Conservation (phyloP, 2,329 filamentous ascomycete species). For the Endocalyx cinctus region DNA sequence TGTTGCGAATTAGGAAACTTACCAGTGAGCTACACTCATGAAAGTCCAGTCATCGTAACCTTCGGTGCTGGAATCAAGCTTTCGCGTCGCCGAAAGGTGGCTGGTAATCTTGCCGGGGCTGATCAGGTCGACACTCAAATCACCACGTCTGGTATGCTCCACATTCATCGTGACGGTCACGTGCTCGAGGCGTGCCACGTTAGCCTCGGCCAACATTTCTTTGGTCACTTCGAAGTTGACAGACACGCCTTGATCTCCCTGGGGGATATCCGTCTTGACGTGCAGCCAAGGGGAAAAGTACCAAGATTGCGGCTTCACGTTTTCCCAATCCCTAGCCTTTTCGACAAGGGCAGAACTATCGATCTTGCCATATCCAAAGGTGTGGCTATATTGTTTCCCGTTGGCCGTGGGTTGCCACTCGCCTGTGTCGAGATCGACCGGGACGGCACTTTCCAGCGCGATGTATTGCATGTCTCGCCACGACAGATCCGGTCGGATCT, state of each 20-base stretch:
- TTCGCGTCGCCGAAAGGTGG: conserved; percentile 73
- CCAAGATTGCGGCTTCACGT: conserved; percentile 95
- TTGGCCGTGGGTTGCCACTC: conserved; percentile 80
- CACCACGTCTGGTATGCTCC: conserved; percentile 78
- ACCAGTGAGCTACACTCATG: conserved; percentile 97
- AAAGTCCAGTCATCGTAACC: conserved; percentile 98
- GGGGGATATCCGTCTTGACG: conserved; percentile 78
- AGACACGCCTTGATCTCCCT: conserved; percentile 74
- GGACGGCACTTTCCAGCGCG: conserved; percentile 76
- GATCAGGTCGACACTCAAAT: conserved; percentile 85
- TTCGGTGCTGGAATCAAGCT: conserved; percentile 56
- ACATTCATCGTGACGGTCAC: conserved; percentile 98
- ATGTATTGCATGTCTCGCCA: conserved; percentile 97
- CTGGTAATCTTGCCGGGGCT: conserved; percentile 79
- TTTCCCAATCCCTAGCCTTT: conserved; percentile 76
- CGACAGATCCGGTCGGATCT: conserved; percentile 77
- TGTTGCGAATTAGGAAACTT: no score
- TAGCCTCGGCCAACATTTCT: conserved; percentile 75
- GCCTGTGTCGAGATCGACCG: conserved; percentile 64
- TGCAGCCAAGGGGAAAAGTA: conserved; percentile 90
- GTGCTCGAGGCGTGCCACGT: conserved; percentile 84
- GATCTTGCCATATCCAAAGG: conserved; percentile 92
- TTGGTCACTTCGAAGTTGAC: conserved; percentile 78
- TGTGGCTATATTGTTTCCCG: conserved; percentile 87
- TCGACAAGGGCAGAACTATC: conserved; percentile 84